Percentiles rank a stretch among this genome's conserved stretches.
phyloP scores from a whole-genome alignment of 2,329 filamentous ascomycete genomes.

The Paecilomyces variotii region DNA sequence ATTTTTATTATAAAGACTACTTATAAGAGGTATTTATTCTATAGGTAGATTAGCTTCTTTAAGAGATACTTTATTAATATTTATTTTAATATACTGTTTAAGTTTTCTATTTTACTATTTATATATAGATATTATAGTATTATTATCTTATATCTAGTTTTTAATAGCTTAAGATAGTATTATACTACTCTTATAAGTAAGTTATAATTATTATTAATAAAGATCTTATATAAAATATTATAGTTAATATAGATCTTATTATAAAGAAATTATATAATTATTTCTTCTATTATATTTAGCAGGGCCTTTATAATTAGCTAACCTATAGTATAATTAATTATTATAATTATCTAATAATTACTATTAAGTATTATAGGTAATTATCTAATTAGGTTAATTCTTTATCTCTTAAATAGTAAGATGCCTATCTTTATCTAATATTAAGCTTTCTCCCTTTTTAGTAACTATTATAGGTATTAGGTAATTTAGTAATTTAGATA shows the following conservation, averaged over 20 bases:
- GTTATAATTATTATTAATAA: background rate
- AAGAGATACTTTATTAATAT: no score
- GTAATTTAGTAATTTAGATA: background rate
- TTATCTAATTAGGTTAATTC: background rate
- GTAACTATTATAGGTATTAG: background rate
- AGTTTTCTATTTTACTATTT: background rate
- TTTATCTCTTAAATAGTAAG: background rate
- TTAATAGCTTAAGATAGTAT: background rate
- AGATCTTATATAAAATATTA: background rate
- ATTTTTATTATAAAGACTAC: background rate
- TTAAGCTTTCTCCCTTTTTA: background rate
- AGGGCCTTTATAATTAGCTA: background rate
- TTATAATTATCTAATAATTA: background rate
- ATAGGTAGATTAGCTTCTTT: no score
- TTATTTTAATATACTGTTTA: no score
- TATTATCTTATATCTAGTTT: background rate
- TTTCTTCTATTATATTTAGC: background rate
- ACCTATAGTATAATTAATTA: background rate
- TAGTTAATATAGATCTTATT: background rate
- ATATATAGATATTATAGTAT: background rate
- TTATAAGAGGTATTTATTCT: background rate
- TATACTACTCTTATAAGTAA: background rate
- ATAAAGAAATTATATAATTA: background rate
- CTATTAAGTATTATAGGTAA: no score
- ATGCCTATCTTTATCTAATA: background rate